phyloP scores from a whole-genome alignment of 441 rosid genomes.

The Erysimum pusillum region DNA sequence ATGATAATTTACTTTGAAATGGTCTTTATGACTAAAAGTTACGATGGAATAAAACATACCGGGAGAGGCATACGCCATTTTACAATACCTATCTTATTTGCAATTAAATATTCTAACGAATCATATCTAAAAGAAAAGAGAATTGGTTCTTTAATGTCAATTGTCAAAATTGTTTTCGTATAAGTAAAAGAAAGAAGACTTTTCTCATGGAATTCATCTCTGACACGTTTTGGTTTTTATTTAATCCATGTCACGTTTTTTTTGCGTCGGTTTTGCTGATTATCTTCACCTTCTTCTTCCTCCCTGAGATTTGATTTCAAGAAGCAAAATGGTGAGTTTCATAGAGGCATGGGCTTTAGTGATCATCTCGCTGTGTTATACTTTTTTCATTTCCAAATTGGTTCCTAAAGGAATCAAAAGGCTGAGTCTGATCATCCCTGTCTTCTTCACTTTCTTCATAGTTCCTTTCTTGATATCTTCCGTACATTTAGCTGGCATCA shows the following conservation, averaged over 20 bases:
- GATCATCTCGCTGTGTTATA: slow-evolving; percentile 45
- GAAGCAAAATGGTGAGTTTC: slow-evolving; percentile 32
- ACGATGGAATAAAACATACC: slow-evolving; percentile 32
- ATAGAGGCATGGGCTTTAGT: slow-evolving; percentile 46
- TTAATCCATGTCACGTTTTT: slow-evolving; percentile 16
- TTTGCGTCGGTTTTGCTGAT: slow-evolving; percentile 7
- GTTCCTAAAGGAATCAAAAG: slow-evolving; percentile 46
- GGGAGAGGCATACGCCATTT: slow-evolving; percentile 27
- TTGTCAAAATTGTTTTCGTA: slow-evolving; percentile 26
- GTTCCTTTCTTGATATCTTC: slow-evolving; percentile 48
- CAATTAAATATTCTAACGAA: slow-evolving; percentile 37
- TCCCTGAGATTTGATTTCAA: neutral
- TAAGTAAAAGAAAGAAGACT: slow-evolving; percentile 14
- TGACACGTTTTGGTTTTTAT: neutral
- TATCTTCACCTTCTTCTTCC: neutral
- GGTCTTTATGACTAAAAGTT: slow-evolving; percentile 32
- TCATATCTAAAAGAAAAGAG: slow-evolving; percentile 7
- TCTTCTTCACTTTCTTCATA: slow-evolving; percentile 43
- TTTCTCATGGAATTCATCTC: slow-evolving; percentile 12
- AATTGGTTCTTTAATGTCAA: slow-evolving; percentile 44
- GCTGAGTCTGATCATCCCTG: slow-evolving; percentile 40
- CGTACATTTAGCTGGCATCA: slow-evolving; percentile 41
- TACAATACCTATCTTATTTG: slow-evolving; percentile 23
- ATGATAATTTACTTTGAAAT: slow-evolving; percentile 41
- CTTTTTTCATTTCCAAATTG: slow-evolving; percentile 35